Conservation (phyloP, 106 monocot species). For the Dioscorea zingiberensis region DNA sequence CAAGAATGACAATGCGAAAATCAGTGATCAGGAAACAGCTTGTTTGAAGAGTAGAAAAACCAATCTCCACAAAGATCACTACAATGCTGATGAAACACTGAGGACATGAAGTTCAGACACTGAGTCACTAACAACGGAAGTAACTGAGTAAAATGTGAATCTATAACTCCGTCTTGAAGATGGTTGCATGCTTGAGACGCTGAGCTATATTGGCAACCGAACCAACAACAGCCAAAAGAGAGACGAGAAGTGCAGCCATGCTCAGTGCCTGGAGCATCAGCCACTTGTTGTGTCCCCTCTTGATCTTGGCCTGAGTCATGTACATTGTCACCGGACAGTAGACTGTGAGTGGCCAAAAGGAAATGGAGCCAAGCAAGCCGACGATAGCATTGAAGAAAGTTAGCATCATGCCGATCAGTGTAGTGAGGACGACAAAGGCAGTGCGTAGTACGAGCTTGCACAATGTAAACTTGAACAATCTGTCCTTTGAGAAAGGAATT, state of each 20-base stretch:
- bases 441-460: slow-evolving; percentile 52
- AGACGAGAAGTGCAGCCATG: slow-evolving; percentile 34
- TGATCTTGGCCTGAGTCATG: slow-evolving; percentile 40
- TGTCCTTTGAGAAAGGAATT: slow-evolving; percentile 23
- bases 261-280: slow-evolving; percentile 33
- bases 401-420: slow-evolving; percentile 51
- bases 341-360: slow-evolving; percentile 76
- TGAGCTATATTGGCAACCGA: slow-evolving; percentile 49
- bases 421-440: slow-evolving; percentile 43
- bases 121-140: no score
- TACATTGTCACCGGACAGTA: slow-evolving; percentile 58
- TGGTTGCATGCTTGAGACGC: slow-evolving; percentile 32
- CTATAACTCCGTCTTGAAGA: slow-evolving; percentile 45
- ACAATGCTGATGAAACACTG: no score
- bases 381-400: slow-evolving; percentile 80
- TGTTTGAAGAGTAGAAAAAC: no score
- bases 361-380: slow-evolving; percentile 49
- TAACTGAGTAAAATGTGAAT: no score
- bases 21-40: no score
- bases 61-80: no score
- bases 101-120: no score
- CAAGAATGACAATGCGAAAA: no score
- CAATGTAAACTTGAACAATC: slow-evolving; percentile 31
- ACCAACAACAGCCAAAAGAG: slow-evolving; percentile 48
- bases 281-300: slow-evolving; percentile 36